Conservation (phyloP, 768 basidiomycete genomes). For the Phlegmacium glaucopus region DNA sequence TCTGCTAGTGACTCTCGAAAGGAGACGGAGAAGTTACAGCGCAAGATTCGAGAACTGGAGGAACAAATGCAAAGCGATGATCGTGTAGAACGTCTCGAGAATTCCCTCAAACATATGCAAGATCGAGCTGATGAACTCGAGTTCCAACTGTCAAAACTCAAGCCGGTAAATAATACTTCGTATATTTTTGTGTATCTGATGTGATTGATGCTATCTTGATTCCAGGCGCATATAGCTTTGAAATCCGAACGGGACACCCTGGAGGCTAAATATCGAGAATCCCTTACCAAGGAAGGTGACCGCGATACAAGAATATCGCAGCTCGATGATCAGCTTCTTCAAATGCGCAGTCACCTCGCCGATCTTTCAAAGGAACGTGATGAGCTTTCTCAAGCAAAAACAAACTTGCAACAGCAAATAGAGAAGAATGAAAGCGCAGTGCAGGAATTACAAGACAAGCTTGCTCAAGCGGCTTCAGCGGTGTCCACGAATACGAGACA, state of each 20-base stretch:
- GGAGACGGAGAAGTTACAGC: conserved; percentile 51
- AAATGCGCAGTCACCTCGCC: conserved; percentile 40
- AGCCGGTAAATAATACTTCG: conserved; percentile 53
- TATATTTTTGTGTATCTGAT: not conserved
- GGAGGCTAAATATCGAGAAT: conserved; percentile 41
- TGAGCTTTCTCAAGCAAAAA: conserved; percentile 44
- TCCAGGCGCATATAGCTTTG: conserved; percentile 51
- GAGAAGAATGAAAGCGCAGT: conserved; percentile 43
- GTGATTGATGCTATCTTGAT: not conserved
- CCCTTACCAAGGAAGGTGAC: conserved; percentile 40
- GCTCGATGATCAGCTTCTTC: conserved; percentile 38
- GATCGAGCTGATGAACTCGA: conserved; percentile 82
- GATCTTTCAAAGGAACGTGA: conserved; percentile 45
- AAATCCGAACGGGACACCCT: conserved; percentile 62
- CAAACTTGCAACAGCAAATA: conserved; percentile 45
- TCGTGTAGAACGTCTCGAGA: conserved; percentile 70
- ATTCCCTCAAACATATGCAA: conserved; percentile 72
- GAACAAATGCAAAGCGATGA: conserved; percentile 85
- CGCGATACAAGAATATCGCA: conserved; percentile 46
- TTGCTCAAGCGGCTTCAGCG: conserved; percentile 52
- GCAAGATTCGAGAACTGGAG: conserved; percentile 66
- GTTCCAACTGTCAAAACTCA: conserved; percentile 74
- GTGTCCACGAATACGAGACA: conserved; percentile 51
- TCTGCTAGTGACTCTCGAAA: conserved; percentile 49
- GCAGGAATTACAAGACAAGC: conserved; percentile 55